Percentiles rank a stretch among this genome's conserved stretches.
These are phyloP conservation scores for Colletotrichum truncatum DNA, from an alignment of 2,329 filamentous ascomycete genomes.

Conservation along the genomic window DNA sequence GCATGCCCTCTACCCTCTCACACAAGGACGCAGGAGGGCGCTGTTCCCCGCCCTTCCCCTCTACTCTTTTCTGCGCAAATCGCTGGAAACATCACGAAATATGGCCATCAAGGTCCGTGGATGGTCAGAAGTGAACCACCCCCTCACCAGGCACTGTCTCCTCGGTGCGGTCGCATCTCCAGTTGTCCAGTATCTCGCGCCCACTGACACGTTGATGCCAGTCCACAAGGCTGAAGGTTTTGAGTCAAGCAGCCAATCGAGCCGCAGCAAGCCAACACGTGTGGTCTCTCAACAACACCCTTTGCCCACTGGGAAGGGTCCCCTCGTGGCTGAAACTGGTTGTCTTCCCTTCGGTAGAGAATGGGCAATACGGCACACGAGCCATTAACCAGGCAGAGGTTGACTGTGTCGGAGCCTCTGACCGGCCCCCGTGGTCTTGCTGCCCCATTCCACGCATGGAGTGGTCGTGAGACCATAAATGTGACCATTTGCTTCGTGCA, in stretches of 20 bases:
- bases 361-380: conserved; percentile 4
- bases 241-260: conserved; percentile 19
- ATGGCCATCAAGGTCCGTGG: conserved; percentile 21
- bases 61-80: neutral
- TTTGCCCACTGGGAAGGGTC: neutral
- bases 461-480: neutral
- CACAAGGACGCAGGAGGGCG: neutral
- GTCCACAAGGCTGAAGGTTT: conserved; percentile 27
- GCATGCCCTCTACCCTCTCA: conserved; percentile 1
- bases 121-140: neutral
- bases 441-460: neutral
- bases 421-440: conserved; percentile 11
- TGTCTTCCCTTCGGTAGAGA: neutral
- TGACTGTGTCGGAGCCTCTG: conserved; percentile 2
- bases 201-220: conserved; percentile 7
- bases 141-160: neutral
- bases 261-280: conserved; percentile 16
- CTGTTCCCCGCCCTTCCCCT: neutral
- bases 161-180: neutral
- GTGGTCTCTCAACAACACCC: conserved; percentile 2
- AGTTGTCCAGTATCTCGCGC: neutral
- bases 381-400: neutral
- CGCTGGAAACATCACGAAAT: neutral
- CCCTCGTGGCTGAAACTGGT: conserved; percentile 8
- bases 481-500: conserved; percentile 6